Conservation (phyloP, 2,329 filamentous ascomycete species). For the Arthrobotrys entomopaga region DNA sequence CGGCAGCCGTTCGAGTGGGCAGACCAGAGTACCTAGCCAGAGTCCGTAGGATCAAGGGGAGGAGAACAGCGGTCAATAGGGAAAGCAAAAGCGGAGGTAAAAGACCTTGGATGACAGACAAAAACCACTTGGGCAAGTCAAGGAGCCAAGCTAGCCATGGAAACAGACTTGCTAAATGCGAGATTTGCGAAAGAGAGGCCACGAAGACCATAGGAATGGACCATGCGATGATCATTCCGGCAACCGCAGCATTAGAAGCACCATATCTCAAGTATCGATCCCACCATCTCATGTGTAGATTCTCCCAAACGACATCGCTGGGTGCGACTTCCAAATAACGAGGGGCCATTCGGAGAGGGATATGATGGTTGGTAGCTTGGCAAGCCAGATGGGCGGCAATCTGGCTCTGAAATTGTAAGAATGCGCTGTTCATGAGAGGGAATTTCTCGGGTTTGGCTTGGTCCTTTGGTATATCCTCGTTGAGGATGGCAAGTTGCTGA, state of each 20-base stretch:
- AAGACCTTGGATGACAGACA: conserved; percentile 82
- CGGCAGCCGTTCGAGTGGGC: conserved; percentile 58
- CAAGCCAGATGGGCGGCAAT: conserved; percentile 98
- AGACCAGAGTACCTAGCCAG: conserved; percentile 58
- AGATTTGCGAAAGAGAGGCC: conserved; percentile 80
- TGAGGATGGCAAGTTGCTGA: conserved; percentile 83
- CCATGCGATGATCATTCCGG: conserved; percentile 85
- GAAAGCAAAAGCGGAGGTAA: conserved; percentile 70
- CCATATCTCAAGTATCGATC: conserved; percentile 79
- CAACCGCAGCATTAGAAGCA: conserved; percentile 73
- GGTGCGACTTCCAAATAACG: conserved; percentile 93
- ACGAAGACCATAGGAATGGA: conserved; percentile 90
- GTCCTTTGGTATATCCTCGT: conserved; percentile 89
- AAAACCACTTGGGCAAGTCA: conserved; percentile 69
- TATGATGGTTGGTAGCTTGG: conserved; percentile 87
- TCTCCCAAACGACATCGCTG: conserved; percentile 93
- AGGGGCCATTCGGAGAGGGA: conserved; percentile 92
- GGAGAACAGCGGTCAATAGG: conserved; percentile 44
- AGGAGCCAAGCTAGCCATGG: conserved; percentile 77
- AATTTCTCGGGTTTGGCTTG: conserved; percentile 86
- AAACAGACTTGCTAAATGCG: conserved; percentile 73
- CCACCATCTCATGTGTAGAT: conserved; percentile 97
- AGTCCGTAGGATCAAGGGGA: conserved; percentile 48
- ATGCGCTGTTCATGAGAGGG: conserved; percentile 93
- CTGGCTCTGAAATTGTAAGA: conserved; percentile 98